phyloP scores from a whole-genome alignment of 2,329 filamentous ascomycete genomes.

The Aspergillus awamori region DNA sequence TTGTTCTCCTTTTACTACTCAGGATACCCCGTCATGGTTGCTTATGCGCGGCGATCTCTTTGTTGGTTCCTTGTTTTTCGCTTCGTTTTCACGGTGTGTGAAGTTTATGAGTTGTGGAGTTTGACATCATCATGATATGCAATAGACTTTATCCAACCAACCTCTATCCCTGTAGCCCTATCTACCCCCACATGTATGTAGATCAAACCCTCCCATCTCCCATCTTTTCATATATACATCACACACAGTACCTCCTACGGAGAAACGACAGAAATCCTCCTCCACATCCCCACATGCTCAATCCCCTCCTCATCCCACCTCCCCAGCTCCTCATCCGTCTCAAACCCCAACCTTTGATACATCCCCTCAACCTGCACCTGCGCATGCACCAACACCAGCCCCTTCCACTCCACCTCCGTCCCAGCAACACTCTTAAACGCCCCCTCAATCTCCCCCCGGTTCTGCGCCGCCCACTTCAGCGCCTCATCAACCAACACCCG shows the following conservation, averaged over 20 bases:
- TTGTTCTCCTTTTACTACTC: conserved; percentile 25
- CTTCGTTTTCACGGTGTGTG: not conserved
- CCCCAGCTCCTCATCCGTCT: conserved; percentile 71
- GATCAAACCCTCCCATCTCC: too few species aligned
- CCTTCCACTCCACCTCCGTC: conserved; percentile 63
- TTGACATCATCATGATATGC: not conserved
- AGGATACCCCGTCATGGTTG: conserved; percentile 42
- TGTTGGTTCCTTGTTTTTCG: conserved; percentile 17
- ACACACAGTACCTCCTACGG: not conserved
- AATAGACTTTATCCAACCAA: not conserved
- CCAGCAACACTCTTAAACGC: conserved; percentile 25
- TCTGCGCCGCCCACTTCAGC: conserved; percentile 66
- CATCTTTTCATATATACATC: too few species aligned
- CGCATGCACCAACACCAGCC: conserved; percentile 77
- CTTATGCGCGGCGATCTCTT: conserved; percentile 30
- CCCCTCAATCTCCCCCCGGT: conserved; percentile 56
- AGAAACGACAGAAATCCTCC: conserved; percentile 33
- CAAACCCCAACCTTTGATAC: conserved; percentile 75
- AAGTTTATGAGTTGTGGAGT: too few species aligned
- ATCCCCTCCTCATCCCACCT: conserved; percentile 84
- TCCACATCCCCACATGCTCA: conserved; percentile 83
- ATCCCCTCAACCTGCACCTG: conserved; percentile 66
- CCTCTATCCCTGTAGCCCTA: not conserved
- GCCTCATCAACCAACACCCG: conserved; percentile 68
- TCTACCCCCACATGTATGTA: not conserved